phyloP scores from a whole-genome alignment of 2,329 filamentous ascomycete genomes.

The Pleomassaria siparia region DNA sequence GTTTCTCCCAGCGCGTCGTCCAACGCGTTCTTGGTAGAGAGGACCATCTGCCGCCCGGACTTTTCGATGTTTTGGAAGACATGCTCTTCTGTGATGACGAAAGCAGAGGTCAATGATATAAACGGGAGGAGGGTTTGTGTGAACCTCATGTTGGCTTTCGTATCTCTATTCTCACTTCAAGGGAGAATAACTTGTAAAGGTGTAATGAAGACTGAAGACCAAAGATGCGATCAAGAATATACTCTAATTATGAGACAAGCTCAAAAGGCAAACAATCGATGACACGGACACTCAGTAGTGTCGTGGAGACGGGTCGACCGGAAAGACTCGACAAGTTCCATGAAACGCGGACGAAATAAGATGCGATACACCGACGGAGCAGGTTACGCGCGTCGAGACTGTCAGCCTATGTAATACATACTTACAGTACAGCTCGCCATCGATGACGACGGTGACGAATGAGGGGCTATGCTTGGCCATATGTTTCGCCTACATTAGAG shows the following conservation, averaged over 20 bases:
- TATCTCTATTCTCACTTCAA: background rate
- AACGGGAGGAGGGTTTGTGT: constrained; percentile 49
- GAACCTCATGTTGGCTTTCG: constrained; percentile 50
- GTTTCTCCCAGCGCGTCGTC: constrained; percentile 48
- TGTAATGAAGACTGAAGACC: too few relatives aligned
- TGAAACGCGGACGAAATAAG: constrained; percentile 9
- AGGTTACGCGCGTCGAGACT: constrained; percentile 1
- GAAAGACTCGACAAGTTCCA: constrained; percentile 5
- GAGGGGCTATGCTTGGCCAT: background rate
- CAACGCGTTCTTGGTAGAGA: constrained; percentile 44
- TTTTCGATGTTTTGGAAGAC: constrained; percentile 44
- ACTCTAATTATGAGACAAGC: too few relatives aligned
- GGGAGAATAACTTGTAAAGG: too few relatives aligned
- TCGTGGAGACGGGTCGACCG: constrained; percentile 11
- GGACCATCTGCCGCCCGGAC: constrained; percentile 21
- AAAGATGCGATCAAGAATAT: constrained; percentile 6
- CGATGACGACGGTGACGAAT: constrained; percentile 1
- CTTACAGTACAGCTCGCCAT: constrained; percentile 1
- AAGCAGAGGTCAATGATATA: constrained; percentile 52
- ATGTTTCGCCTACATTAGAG: background rate
- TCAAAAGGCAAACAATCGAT: constrained; percentile 24
- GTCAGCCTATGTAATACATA: background rate
- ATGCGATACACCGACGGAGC: constrained; percentile 6
- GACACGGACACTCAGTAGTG: constrained; percentile 31
- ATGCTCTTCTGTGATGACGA: constrained; percentile 56